Evolutionary conservation across 371 early-diverging fungal genomes (phyloP).

Genomic region (Mucor ambiguus): DNA sequence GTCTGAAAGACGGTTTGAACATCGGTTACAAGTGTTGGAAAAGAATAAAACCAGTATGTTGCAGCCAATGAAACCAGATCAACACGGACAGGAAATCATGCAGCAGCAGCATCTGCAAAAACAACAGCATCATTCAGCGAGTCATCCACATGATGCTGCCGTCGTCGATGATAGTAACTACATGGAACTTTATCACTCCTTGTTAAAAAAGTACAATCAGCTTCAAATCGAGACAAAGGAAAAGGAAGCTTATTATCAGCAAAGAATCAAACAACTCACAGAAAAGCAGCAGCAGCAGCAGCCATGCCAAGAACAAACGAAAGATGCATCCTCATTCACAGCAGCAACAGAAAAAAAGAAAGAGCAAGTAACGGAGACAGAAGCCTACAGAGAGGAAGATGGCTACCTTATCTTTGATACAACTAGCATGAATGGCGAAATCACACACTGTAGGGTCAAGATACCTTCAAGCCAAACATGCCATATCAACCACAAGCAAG

Average conservation of each 20-base stretch:
- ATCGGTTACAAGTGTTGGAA: slow-evolving; percentile 17
- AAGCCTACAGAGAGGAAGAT: slow-evolving; percentile 33
- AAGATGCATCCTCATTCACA: neutral
- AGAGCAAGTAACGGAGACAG: neutral
- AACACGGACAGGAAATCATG: slow-evolving; percentile 3
- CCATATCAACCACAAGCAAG: neutral
- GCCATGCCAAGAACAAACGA: slow-evolving; percentile 15
- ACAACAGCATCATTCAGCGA: neutral
- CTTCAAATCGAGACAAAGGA: slow-evolving; percentile 13
- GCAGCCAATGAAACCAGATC: slow-evolving; percentile 26
- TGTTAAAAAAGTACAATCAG: slow-evolving; percentile 11
- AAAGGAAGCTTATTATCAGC: slow-evolving; percentile 10
- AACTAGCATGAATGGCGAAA: slow-evolving; percentile 32
- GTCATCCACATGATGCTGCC: neutral
- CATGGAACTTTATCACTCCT: neutral
- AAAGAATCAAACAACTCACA: slow-evolving; percentile 3
- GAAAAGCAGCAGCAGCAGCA: slow-evolving; percentile 19
- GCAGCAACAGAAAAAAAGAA: neutral
- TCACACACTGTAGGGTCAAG: slow-evolving; percentile 39
- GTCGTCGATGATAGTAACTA: neutral
- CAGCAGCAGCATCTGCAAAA: neutral
- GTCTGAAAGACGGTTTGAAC: slow-evolving; percentile 20
- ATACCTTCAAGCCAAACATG: slow-evolving; percentile 27
- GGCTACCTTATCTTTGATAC: slow-evolving; percentile 41
- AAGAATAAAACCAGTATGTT: neutral